A percentile compares a stretch with the other conserved stretches of the same genome.
These are phyloP conservation scores for Fusarium nodosum DNA, from an alignment of 2,329 filamentous ascomycete species.

Conservation along the genomic window DNA sequence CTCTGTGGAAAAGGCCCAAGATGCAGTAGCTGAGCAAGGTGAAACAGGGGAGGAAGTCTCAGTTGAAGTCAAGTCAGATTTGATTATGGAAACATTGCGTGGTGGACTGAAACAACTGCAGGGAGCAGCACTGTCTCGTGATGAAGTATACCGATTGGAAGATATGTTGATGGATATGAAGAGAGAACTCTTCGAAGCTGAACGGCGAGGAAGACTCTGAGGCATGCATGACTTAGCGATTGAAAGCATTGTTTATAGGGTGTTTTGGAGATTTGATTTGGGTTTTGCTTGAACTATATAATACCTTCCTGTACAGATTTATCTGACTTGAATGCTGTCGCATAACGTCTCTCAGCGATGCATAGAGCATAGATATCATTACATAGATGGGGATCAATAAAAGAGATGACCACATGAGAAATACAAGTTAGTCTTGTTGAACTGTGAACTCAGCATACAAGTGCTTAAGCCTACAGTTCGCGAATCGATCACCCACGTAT, in stretches of 20 bases:
- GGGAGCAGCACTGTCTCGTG: conserved; percentile 70
- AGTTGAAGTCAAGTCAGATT: conserved; percentile 31
- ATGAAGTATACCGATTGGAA: conserved; percentile 79
- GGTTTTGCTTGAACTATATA: conserved; percentile 35
- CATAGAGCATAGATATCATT: conserved; percentile 27
- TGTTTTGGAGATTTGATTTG: conserved; percentile 21
- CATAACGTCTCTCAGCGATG: conserved; percentile 32
- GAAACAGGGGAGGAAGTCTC: conserved; percentile 13
- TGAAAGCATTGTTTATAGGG: conserved; percentile 42
- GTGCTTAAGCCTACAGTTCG: background rate
- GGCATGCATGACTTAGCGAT: conserved; percentile 26
- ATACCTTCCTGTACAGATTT: conserved; percentile 38
- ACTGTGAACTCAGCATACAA: background rate
- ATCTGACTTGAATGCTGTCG: conserved; percentile 12
- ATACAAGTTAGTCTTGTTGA: background rate
- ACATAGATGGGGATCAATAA: conserved; percentile 34
- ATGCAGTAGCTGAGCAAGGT: conserved; percentile 8
- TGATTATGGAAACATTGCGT: conserved; percentile 54
- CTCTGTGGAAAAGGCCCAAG: conserved; percentile 7
- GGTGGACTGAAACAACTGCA: conserved; percentile 69
- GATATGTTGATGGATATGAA: conserved; percentile 85
- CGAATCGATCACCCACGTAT: conserved; percentile 1
- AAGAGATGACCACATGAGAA: conserved; percentile 32
- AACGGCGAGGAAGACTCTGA: conserved; percentile 66
- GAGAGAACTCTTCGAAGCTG: conserved; percentile 78